Conservation (phyloP, 2,329 filamentous ascomycete genomes). For the Blumeria hordei region DNA sequence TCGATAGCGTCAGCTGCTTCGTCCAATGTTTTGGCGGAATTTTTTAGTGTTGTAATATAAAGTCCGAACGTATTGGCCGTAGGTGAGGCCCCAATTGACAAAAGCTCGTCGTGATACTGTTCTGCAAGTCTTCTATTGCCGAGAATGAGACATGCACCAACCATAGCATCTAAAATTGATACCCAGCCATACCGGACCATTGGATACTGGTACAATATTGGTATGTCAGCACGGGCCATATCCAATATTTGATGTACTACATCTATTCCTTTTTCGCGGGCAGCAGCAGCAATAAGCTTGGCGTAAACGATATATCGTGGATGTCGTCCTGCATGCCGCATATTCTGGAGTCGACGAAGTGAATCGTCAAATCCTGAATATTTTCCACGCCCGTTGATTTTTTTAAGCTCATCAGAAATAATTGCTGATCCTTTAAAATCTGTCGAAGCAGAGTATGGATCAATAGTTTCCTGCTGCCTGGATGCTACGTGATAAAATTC, state of each 20-base stretch:
- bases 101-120: slow-evolving; percentile 74
- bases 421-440: slow-evolving; percentile 84
- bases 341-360: slow-evolving; percentile 66
- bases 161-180: slow-evolving; percentile 88
- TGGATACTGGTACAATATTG: slow-evolving; percentile 59
- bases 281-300: slow-evolving; percentile 77
- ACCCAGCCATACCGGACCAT: slow-evolving; percentile 90
- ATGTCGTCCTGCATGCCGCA: slow-evolving; percentile 74
- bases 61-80: slow-evolving; percentile 95
- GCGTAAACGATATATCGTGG: slow-evolving; percentile 92
- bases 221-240: slow-evolving; percentile 77
- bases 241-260: slow-evolving; percentile 66
- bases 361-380: slow-evolving; percentile 58
- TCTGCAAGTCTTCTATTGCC: slow-evolving; percentile 62
- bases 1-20: slow-evolving; percentile 92
- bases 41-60: slow-evolving; percentile 97
- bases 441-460: slow-evolving; percentile 73
- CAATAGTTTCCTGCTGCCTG: slow-evolving; percentile 49
- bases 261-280: slow-evolving; percentile 60
- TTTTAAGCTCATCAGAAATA: slow-evolving; percentile 78
- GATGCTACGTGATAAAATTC: background rate
- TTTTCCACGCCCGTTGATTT: slow-evolving; percentile 34
- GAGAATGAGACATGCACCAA: slow-evolving; percentile 67
- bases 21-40: slow-evolving; percentile 91
- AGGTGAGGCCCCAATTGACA: slow-evolving; percentile 73